A percentile compares a stretch with the other conserved stretches of the same genome.
These are phyloP conservation scores for Aquilaria agallochum DNA, from an alignment of 441 rosid species.

Conservation along the genomic window DNA sequence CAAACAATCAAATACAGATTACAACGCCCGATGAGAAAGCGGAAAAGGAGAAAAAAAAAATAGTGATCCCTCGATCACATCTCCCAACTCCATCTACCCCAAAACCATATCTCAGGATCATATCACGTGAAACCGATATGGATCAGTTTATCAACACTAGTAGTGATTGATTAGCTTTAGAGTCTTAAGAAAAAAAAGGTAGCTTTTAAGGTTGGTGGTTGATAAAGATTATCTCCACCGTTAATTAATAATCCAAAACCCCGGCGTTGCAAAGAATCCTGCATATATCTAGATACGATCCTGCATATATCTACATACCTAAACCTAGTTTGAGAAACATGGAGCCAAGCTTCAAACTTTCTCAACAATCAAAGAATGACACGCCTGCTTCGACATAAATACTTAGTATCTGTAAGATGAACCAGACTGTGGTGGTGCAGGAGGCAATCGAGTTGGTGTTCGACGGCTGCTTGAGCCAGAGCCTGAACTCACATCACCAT, in stretches of 20 bases:
- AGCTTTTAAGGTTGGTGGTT: too few relatives aligned
- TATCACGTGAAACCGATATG: conserved; percentile 12
- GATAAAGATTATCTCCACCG: too few relatives aligned
- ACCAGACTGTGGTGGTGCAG: conserved; percentile 84
- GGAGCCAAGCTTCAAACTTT: conserved; percentile 10
- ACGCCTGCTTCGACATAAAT: conserved; percentile 6
- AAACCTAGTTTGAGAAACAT: conserved; percentile 25
- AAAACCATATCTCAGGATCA: conserved; percentile 19
- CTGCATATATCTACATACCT: conserved; percentile 34
- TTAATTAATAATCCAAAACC: too few relatives aligned
- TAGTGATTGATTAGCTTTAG: too few relatives aligned
- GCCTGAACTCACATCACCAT: conserved; percentile 61
- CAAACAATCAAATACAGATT: too few relatives aligned
- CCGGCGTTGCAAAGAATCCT: too few relatives aligned
- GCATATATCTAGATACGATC: conserved; percentile 29
- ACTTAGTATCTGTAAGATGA: conserved; percentile 64
- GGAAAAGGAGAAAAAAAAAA: too few relatives aligned
- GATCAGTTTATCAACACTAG: too few relatives aligned
- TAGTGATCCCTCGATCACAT: too few relatives aligned
- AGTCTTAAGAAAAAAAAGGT: too few relatives aligned
- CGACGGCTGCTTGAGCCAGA: conserved; percentile 64
- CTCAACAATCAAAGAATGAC: conserved; percentile 22
- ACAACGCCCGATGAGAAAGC: too few relatives aligned
- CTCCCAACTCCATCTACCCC: conserved; percentile 9
- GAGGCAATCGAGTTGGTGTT: conserved; percentile 85